Base-by-base conservation (phyloP, 2,329 filamentous ascomycete species). In the Dactylellina leptospora region DNA sequence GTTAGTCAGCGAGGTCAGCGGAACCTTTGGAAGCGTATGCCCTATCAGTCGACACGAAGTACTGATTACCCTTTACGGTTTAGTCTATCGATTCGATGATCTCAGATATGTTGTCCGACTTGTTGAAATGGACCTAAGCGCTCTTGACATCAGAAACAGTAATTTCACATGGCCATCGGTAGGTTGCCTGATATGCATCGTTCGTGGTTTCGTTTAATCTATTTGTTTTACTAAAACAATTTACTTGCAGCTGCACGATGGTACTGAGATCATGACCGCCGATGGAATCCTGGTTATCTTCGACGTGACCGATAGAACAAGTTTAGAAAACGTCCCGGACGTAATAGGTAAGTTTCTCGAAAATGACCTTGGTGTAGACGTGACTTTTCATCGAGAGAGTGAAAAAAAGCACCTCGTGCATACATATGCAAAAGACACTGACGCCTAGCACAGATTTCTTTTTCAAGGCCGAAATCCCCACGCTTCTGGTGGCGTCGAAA, bases 221-320 rank as follows among this genome's bases (percentile, higher is more conserved):
- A 44, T 42, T 45, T 50, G 30, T n/a, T 44, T 74, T 70, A 53
- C 74, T 76, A 69, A 76, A 66, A 13, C 38, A 80, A n/a, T 16
- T 16, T 16, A 45, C 28, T 18, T 64, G 36, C 51, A 72, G 68
- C 38, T 72, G 44, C 68, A 72, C 40, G 68, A 72, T 47, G 68
- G 68, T 18, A 72, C 68, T 33, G 68, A 72, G 42, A 72, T 72
- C 40, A 72, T 72, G 68, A 72, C 84, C 40, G 85, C 96, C 77
- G 91, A 97, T 77, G 93, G 90, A 18, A 92, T 90, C 47, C 82
- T 97, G 76, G 86, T 93, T 68, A 82, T 97, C 51, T 96, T 96
- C 83, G 91, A 97, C 84, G 90, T 96, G 45, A 90, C 88, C 80
- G 89, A 90, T 78, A 85, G 87, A 76, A 86, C 88, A 71, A 93